Percentiles rank a stretch among this genome's conserved stretches.
phyloP scores from a whole-genome alignment of 202 grass and related monocot genomes.

The Panicum virgatum region DNA sequence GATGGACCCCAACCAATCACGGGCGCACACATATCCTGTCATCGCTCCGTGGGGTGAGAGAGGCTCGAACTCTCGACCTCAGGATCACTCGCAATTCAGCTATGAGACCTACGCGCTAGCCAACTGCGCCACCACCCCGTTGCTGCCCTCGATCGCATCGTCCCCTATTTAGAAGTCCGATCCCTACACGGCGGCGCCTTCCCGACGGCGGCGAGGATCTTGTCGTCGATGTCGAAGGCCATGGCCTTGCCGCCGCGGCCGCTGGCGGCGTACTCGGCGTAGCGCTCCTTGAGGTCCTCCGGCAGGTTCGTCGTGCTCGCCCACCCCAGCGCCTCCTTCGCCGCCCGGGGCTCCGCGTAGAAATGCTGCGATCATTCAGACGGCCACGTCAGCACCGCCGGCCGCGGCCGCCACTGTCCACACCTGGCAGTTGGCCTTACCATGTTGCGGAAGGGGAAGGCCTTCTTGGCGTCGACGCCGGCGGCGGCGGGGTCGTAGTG shows the following conservation, averaged over 20 bases:
- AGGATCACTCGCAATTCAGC: conserved; percentile 47
- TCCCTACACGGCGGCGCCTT: background rate
- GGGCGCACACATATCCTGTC: background rate
- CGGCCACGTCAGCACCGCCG: too few species aligned
- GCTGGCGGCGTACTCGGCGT: conserved; percentile 68
- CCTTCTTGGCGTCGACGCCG: conserved; percentile 78
- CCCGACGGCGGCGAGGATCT: conserved; percentile 63
- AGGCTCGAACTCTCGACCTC: conserved; percentile 81
- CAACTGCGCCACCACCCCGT: conserved; percentile 36
- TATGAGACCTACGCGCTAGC: conserved; percentile 43
- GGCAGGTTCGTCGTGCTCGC: conserved; percentile 73
- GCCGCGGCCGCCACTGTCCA: too few species aligned
- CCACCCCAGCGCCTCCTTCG: conserved; percentile 81
- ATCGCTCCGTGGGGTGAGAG: conserved; percentile 56
- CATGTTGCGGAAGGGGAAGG: conserved; percentile 94
- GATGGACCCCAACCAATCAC: conserved; percentile 32
- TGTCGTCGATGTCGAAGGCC: conserved; percentile 74
- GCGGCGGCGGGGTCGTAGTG: conserved; percentile 77
- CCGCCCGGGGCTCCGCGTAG: conserved; percentile 80
- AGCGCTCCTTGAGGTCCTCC: conserved; percentile 89
- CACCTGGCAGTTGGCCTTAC: conserved; percentile 38
- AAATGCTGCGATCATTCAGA: conserved; percentile 50
- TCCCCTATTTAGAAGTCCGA: too few species aligned
- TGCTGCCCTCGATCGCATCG: too few species aligned
- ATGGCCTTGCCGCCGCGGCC: conserved; percentile 70